phyloP scores from a whole-genome alignment of 192 early-diverging fungal genomes.

The Coemansia furcata region DNA sequence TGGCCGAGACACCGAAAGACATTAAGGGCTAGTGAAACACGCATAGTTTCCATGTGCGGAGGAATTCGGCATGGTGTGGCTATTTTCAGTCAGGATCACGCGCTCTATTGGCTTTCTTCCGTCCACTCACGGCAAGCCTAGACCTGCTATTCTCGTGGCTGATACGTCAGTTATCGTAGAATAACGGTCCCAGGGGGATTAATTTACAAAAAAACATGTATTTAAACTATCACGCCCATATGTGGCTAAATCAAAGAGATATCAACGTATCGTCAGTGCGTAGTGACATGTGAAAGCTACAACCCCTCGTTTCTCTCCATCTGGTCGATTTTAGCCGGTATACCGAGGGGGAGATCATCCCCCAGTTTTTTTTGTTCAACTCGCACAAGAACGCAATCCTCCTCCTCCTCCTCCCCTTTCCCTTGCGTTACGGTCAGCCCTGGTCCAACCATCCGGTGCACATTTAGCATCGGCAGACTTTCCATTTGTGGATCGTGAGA shows the following conservation, averaged over 20 bases:
- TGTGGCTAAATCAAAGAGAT: background rate
- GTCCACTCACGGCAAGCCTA: background rate
- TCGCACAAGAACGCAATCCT: background rate
- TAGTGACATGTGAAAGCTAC: background rate
- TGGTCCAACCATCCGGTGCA: background rate
- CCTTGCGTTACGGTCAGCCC: background rate
- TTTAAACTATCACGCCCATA: background rate
- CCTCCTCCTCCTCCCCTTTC: background rate
- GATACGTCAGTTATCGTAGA: background rate
- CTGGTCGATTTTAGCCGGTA: background rate
- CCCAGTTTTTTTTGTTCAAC: background rate
- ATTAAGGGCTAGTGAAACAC: no score
- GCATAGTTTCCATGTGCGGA: no score
- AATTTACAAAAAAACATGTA: background rate
- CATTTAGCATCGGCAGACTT: background rate
- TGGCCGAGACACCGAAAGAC: background rate
- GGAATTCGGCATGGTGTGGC: background rate
- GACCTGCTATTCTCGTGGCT: no score
- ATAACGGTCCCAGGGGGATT: background rate
- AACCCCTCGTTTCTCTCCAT: background rate
- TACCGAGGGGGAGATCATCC: background rate
- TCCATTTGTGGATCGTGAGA: background rate
- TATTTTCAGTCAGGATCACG: background rate
- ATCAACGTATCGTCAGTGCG: background rate
- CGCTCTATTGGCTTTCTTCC: background rate